Base-by-base conservation (phyloP, 768 basidiomycete species). In the Lentinus tigrinus region DNA sequence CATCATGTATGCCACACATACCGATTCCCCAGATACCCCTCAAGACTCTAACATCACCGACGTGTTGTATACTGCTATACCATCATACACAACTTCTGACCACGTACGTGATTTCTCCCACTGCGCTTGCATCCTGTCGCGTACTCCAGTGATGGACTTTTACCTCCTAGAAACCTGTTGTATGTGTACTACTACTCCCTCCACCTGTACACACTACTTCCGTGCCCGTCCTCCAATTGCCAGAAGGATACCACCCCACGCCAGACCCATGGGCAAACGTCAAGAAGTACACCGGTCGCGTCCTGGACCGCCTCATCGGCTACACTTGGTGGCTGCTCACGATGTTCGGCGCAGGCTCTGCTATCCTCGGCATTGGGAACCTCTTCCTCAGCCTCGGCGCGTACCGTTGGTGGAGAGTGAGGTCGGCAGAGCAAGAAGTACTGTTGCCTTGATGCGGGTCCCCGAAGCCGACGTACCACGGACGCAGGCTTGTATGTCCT, bases 51-150 rank as follows among this genome's bases (percentile, higher is more conserved):
- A 78, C 56, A 84, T 90, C 60, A 78, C 70, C 3, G 90, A 88
- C 60, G 56, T 91, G 19, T 69, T 92, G 48, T 95, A 95, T 69
- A 90, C 89, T 2, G 84, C 85, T 37, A 80, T 94, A 61, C 90
- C 89, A 14, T 85, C 88, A 0, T 92, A 95, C 71, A 90, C 88
- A 14, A 85, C 89, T 3, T 95, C 93, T 11, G 96, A 98, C 72
- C 96, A 98, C 73, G 89, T 89, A 73, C 40, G 87, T 73, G 14
- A 17, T n/a, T n/a, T n/a, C 37, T 14, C 23, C n/a, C 46, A 31
- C 14, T 23, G 21, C 6, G 47, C 44, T 28, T 49, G 26, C 58
- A 36, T 58, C 23, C 23, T 31, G 54, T 11, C 13, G 26, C 54
- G 6, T 4, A 21, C 17, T 23, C 27, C 10, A 46, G 17, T 34